Evolutionary conservation across 202 grass and related monocot genomes (phyloP).

Genomic region (Schoenoplectus triqueter): DNA sequence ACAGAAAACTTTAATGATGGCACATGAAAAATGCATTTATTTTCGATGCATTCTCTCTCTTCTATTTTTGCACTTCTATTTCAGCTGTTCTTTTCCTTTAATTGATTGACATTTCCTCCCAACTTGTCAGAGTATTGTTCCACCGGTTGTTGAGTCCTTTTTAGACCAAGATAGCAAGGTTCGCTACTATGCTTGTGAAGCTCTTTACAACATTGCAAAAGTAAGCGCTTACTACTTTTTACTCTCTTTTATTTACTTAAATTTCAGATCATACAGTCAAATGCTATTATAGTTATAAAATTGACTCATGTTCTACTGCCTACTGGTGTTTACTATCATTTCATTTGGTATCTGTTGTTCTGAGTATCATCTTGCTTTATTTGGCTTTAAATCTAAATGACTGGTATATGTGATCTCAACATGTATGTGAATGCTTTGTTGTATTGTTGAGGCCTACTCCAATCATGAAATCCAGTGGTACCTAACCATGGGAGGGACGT

Average conservation of each 20-base stretch:
- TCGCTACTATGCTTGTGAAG: conserved; percentile 99
- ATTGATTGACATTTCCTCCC: not conserved
- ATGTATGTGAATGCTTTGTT: not conserved
- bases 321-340: not conserved
- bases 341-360: conserved; percentile 1
- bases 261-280: not conserved
- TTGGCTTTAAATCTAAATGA: not conserved
- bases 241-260: conserved; percentile 40
- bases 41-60: not conserved
- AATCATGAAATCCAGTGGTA: conserved; percentile 5
- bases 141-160: conserved; percentile 80
- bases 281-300: not conserved
- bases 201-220: conserved; percentile 99
- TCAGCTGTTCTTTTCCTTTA: not conserved
- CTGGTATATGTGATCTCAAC: not conserved
- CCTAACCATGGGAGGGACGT: not conserved
- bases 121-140: conserved; percentile 70
- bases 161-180: conserved; percentile 91
- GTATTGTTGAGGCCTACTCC: not conserved
- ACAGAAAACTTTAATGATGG: not conserved
- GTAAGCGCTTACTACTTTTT: not conserved
- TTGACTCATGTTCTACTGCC: not conserved
- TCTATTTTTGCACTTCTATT: not conserved
- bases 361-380: not conserved
- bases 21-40: conserved; percentile 14